Evolutionary conservation across 2,329 filamentous ascomycete genomes (phyloP).

Genomic region (Cercospora citrullina): DNA sequence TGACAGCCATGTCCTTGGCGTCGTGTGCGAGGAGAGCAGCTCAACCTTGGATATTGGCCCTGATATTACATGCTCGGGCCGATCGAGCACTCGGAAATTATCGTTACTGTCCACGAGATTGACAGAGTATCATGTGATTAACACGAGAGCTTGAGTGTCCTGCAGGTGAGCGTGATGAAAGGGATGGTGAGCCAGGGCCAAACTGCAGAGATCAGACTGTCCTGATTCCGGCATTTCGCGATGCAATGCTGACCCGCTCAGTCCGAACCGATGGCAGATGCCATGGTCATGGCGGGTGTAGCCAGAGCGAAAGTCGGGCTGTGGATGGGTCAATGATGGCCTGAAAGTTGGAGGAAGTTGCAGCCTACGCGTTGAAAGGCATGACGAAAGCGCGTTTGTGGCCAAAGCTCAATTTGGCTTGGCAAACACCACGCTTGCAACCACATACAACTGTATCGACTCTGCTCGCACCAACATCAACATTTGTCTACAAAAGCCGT

Average conservation of each 20-base stretch:
- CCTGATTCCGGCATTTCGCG: not conserved
- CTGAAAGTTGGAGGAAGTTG: not conserved
- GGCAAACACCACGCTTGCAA: not conserved
- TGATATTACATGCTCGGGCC: not conserved
- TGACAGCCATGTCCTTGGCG: conserved; percentile 5
- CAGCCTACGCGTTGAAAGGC: not conserved
- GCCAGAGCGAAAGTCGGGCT: not conserved
- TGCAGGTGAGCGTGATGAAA: not conserved
- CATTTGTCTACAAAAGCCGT: not conserved
- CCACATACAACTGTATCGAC: not conserved
- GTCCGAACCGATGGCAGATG: not conserved
- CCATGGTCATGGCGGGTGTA: not conserved
- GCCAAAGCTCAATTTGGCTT: not conserved
- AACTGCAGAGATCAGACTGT: not conserved
- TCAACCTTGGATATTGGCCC: not conserved
- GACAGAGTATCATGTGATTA: not conserved
- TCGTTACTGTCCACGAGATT: not conserved
- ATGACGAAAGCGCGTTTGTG: not conserved
- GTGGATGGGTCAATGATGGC: not conserved
- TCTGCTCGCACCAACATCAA: not conserved
- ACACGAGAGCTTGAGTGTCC: not conserved
- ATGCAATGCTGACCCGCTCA: not conserved
- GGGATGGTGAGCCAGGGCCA: not conserved
- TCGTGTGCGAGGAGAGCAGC: not conserved
- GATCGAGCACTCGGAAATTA: not conserved